Conservation (phyloP, 2,329 filamentous ascomycete genomes). For the Fusarium neocosmosporiellum region DNA sequence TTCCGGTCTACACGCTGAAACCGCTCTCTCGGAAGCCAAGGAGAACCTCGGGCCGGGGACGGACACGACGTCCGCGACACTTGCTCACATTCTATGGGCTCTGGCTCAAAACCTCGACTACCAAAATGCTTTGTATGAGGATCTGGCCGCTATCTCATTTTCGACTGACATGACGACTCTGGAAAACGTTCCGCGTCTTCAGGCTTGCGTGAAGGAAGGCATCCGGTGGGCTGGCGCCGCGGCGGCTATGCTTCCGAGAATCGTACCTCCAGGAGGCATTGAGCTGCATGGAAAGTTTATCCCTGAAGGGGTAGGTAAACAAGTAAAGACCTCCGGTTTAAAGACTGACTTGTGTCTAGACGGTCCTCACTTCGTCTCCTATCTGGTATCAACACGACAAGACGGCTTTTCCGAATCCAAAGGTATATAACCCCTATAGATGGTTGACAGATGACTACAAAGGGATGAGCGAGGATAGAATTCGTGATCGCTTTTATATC, state of each 20-base stretch:
- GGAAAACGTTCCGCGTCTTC: slow-evolving; percentile 36
- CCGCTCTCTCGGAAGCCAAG: slow-evolving; percentile 44
- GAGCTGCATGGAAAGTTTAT: slow-evolving; percentile 38
- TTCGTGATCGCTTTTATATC: slow-evolving; percentile 44
- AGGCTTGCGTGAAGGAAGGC: slow-evolving; percentile 43
- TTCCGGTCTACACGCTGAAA: slow-evolving; percentile 36
- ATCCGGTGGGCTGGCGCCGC: slow-evolving; percentile 44
- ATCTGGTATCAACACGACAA: slow-evolving; percentile 46
- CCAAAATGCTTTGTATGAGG: slow-evolving; percentile 39
- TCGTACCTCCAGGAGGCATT: slow-evolving; percentile 38
- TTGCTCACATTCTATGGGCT: slow-evolving; percentile 47
- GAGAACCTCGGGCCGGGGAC: slow-evolving; percentile 47
- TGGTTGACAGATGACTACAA: slow-evolving; percentile 32
- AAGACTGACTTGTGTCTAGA: slow-evolving; percentile 13
- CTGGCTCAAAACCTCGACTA: slow-evolving; percentile 40
- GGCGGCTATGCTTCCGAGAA: slow-evolving; percentile 43
- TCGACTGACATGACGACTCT: slow-evolving; percentile 38
- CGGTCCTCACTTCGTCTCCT: slow-evolving; percentile 43
- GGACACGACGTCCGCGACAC: slow-evolving; percentile 46
- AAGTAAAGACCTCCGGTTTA: neutral
- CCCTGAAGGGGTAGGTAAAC: slow-evolving; percentile 29
- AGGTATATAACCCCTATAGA: slow-evolving; percentile 41
- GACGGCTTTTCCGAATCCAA: slow-evolving; percentile 39
- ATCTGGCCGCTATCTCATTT: slow-evolving; percentile 32
- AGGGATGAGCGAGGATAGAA: slow-evolving; percentile 15